Percentiles rank a stretch among this genome's conserved stretches.
phyloP scores from a whole-genome alignment of 805 yeast genomes.

The Diddensiella santjacobensis region DNA sequence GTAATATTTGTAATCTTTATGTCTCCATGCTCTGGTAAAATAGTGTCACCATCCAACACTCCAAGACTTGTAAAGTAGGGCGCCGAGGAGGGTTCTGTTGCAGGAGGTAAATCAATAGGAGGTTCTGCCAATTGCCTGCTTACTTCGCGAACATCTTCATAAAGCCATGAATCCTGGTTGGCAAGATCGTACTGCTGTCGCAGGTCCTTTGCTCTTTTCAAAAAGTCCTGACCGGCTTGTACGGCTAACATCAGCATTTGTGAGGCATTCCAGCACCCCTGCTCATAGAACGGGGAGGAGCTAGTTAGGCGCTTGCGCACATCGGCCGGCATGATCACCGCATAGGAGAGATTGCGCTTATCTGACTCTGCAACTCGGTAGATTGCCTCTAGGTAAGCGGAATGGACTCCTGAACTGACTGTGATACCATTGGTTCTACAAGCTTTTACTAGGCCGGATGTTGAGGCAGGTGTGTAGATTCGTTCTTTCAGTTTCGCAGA shows the following conservation, averaged over 20 bases:
- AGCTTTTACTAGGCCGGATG: neutral
- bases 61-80: neutral
- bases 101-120: too few species aligned
- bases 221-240: neutral
- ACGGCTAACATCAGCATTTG: neutral
- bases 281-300: neutral
- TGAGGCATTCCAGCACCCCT: neutral
- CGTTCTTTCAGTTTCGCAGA: neutral
- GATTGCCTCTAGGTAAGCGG: neutral
- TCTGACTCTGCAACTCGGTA: neutral
- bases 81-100: neutral
- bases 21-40: neutral
- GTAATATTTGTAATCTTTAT: neutral
- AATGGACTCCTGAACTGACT: neutral
- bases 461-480: neutral
- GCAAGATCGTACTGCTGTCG: neutral
- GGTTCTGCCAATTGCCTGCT: neutral
- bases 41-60: neutral
- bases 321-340: neutral
- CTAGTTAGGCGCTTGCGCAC: neutral
- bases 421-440: neutral
- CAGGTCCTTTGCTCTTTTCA: neutral
- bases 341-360: neutral
- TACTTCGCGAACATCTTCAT: neutral
- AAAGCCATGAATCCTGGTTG: neutral